Evolutionary conservation across 441 rosid genomes (phyloP).

Genomic region (Lagerstroemia fauriei): DNA sequence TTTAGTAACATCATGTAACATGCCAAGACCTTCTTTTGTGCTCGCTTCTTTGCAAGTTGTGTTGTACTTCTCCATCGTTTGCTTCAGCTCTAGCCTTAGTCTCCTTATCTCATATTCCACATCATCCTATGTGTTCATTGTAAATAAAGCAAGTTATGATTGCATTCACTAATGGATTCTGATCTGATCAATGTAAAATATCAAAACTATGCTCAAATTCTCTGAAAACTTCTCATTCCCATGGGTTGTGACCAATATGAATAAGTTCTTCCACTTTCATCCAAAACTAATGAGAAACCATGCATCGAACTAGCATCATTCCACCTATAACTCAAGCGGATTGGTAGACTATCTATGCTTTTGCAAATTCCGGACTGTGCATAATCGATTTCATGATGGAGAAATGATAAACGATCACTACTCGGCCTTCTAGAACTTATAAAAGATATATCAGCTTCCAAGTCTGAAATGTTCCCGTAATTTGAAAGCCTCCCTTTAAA

Average conservation of each 20-base stretch:
- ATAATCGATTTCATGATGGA: constrained; percentile 52
- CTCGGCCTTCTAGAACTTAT: constrained; percentile 78
- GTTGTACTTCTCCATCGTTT: constrained; percentile 82
- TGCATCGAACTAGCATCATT: constrained; percentile 40
- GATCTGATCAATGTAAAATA: not conserved
- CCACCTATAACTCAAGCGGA: constrained; percentile 52
- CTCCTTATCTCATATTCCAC: constrained; percentile 86
- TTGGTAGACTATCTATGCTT: constrained; percentile 63
- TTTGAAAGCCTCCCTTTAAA: constrained; percentile 32
- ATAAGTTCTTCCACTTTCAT: constrained; percentile 44
- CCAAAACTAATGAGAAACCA: constrained; percentile 57
- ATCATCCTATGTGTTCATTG: constrained; percentile 54
- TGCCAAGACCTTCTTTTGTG: constrained; percentile 88
- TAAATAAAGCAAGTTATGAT: not conserved
- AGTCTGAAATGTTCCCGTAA: constrained; percentile 52
- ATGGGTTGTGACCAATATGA: constrained; percentile 53
- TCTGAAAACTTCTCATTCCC: constrained; percentile 38
- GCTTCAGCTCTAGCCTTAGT: constrained; percentile 78
- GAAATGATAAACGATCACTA: constrained; percentile 50
- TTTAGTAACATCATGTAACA: no score
- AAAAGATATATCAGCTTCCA: constrained; percentile 74
- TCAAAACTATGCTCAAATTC: not conserved
- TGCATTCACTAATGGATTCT: not conserved
- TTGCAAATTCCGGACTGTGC: constrained; percentile 48
- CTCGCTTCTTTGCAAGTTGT: constrained; percentile 90